Conservation (phyloP, 2,329 filamentous ascomycete species). For the Fusarium compactum region DNA sequence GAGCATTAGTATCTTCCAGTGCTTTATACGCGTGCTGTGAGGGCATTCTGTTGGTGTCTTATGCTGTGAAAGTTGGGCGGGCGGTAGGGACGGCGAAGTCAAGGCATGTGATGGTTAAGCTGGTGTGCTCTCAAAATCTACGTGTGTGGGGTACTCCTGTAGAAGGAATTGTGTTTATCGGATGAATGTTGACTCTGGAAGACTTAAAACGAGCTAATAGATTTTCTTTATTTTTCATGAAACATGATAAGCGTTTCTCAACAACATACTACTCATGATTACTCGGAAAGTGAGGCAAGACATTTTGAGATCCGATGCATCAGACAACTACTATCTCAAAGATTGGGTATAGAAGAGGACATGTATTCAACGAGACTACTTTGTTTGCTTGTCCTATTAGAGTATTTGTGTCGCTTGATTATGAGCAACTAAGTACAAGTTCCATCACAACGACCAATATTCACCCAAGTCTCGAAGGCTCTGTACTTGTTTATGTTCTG, state of each 20-base stretch:
- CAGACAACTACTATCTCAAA: background rate
- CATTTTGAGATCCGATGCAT: background rate
- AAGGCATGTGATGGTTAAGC: constrained; percentile 19
- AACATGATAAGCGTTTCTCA: background rate
- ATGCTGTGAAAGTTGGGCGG: background rate
- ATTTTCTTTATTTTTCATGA: constrained; percentile 39
- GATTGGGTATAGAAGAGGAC: background rate
- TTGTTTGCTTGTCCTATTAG: background rate
- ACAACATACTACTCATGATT: background rate
- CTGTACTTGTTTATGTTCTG: background rate
- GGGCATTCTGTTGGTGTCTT: background rate
- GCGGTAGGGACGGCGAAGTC: background rate
- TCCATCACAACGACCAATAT: background rate
- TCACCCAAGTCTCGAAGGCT: background rate
- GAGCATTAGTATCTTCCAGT: background rate
- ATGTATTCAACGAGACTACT: background rate
- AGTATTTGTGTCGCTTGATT: background rate
- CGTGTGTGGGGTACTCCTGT: constrained; percentile 9
- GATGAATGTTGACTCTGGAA: constrained; percentile 34
- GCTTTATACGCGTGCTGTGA: background rate
- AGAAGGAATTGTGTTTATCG: constrained; percentile 30
- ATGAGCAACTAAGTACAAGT: background rate
- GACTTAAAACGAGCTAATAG: constrained; percentile 46
- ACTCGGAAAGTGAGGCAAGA: background rate
- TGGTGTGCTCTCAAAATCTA: constrained; percentile 13